Conservation (phyloP, 2,329 filamentous ascomycete genomes). For the Diaporthe sp. region DNA sequence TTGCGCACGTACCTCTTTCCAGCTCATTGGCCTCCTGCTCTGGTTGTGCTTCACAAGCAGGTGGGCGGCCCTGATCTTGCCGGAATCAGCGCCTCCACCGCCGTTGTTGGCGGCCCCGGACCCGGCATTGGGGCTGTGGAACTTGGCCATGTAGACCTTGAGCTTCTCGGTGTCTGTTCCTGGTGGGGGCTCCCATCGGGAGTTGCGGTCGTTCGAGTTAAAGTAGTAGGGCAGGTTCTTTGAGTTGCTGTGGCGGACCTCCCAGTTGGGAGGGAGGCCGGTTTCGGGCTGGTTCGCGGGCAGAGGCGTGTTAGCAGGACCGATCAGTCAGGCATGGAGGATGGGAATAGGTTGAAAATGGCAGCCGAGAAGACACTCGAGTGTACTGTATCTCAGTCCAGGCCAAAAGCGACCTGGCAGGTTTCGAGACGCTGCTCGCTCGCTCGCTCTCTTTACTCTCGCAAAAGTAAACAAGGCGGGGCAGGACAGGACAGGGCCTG, state of each 20-base stretch:
- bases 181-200: conserved; percentile 92
- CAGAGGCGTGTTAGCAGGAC: conserved; percentile 15
- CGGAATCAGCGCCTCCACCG: conserved; percentile 51
- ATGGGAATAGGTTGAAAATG: not conserved
- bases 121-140: conserved; percentile 76
- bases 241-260: conserved; percentile 97
- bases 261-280: conserved; percentile 89
- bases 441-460: not conserved
- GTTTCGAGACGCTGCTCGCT: not conserved
- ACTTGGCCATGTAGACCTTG: conserved; percentile 91
- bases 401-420: not conserved
- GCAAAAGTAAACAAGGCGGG: conserved; percentile 25
- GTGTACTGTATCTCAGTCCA: not conserved
- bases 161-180: conserved; percentile 92
- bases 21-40: conserved; percentile 90
- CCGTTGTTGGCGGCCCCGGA: conserved; percentile 53
- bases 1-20: conserved; percentile 75
- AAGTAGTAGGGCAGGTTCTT: conserved; percentile 99
- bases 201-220: conserved; percentile 87
- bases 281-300: conserved; percentile 69
- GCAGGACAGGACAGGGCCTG: not conserved
- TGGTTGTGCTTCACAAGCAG: conserved; percentile 93
- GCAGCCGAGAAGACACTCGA: not conserved
- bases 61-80: conserved; percentile 94
- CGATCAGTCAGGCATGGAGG: not conserved